phyloP scores from a whole-genome alignment of 108 stramenopile species.

The Epipyxis sp. region DNA sequence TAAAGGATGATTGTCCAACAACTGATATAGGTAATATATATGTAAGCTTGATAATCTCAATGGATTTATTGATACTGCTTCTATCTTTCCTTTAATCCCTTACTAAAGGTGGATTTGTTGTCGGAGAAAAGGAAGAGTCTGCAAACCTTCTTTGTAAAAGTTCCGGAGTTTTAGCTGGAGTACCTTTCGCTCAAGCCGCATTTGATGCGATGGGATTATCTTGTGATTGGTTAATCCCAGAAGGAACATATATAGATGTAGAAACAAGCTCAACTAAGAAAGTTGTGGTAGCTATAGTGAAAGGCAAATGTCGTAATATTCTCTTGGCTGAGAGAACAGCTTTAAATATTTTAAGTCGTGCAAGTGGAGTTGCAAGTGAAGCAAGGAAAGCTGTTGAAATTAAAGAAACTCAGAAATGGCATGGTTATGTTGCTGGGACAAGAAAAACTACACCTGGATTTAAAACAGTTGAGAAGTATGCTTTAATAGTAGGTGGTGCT shows the following conservation, averaged over 20 bases:
- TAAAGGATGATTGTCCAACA: constrained; percentile 86
- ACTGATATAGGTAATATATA: constrained; percentile 97
- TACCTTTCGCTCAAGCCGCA: constrained; percentile 84
- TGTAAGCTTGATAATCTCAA: neutral
- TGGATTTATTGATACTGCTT: neutral
- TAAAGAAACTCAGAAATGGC: constrained; percentile 68
- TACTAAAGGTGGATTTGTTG: neutral
- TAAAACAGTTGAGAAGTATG: constrained; percentile 96
- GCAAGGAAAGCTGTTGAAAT: constrained; percentile 56
- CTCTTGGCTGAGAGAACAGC: constrained; percentile 94
- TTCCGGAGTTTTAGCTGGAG: constrained; percentile 82
- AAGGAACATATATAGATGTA: constrained; percentile 14
- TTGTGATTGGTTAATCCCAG: constrained; percentile 68
- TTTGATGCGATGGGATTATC: constrained; percentile 70
- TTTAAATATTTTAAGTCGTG: constrained; percentile 83
- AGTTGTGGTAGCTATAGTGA: constrained; percentile 76
- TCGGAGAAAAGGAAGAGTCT: constrained; percentile 34
- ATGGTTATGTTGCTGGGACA: constrained; percentile 89
- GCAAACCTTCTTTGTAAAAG: constrained; percentile 75
- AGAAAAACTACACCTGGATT: constrained; percentile 99
- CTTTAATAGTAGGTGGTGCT: constrained; percentile 88
- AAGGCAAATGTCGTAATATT: constrained; percentile 75
- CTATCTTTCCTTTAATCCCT: neutral
- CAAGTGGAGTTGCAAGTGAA: constrained; percentile 88
- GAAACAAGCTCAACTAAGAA: constrained; percentile 54